Evolutionary conservation across 2,329 filamentous ascomycete genomes (phyloP), one percentile per base, ranked within the genome.

Genomic region (Aphanocladium album): DNA sequence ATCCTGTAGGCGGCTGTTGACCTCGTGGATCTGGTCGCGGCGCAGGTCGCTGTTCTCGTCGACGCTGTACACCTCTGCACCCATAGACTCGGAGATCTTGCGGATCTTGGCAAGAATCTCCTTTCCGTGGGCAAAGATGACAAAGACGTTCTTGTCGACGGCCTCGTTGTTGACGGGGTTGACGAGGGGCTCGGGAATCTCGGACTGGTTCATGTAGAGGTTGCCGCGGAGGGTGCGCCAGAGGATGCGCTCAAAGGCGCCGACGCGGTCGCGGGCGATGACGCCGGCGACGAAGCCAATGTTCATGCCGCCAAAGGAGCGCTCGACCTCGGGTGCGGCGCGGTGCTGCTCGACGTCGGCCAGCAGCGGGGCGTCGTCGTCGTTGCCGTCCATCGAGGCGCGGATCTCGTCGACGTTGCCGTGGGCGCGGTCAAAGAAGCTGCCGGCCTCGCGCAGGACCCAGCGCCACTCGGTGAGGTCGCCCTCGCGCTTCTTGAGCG

Each of bases 201-300:
- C 95, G 45, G 93, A 93, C 80, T 99, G 96, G 78, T 99, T 99
- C 95, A 99, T 99, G 83, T 98, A 99, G 65, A 99, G 80, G 76
- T 99, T 99, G 70, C 95, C 95, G 74, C 95, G 91, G 46, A 99
- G 85, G 0, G 96, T 97, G 70, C 95, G 87, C 95, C 95, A 99
- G 56, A 99, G 82, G 67, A 99, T 99, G 62, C 95, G 89, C 79
- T 99, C 96, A 72, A 99, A 99, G 27, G 93, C 90, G 16, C 89
- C 93, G 63, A 99, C 93, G 55, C 93, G 88, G 71, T 98, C 93
- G 59, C 95, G 87, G 41, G 90, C 86, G 68, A 99, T 98, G 68
- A 98, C 95, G 76, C 95, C 95, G 59, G 95, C 90, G 57, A 99
- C 93, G 70, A 99, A 99, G 11, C 95, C 95, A 72, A 99, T 99